Evolutionary conservation across 768 basidiomycete genomes (phyloP), one percentile per base, ranked within the genome.

Genomic region (Lactarius pseudohatsudake): DNA sequence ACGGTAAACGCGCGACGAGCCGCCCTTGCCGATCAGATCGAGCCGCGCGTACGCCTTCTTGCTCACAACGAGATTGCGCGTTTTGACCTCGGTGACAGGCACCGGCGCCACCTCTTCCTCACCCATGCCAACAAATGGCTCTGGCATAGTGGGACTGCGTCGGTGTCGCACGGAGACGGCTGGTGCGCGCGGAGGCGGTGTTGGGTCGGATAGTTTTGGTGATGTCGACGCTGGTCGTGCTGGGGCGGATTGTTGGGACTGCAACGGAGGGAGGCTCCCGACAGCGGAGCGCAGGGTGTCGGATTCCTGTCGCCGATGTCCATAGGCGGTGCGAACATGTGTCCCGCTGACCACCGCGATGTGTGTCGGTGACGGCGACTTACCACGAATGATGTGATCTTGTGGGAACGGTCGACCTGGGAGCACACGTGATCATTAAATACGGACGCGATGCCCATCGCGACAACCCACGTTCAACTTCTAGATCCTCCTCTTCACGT

Each of bases 1-100:
- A 28, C 94, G 90, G 76, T 89, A 99, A 47, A 99, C 96, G 57
- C 92, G 90, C n/a, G 95, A 97, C 10, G 94, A 90, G 0, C 96
- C 96, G 53, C 96, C 96, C 73, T 89, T 92, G 47, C 96, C 96
- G 62, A 98, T 88, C 78, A 92, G 81, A 74, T 94, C 92, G 2
- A 98, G 82, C 2, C 93, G 87, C 34, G 88, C 88, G 69, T 98
- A 98, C 0, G 83, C 76, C 72, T 86, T 90, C 75, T 87, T 91
- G 80, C 96, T 96, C 36, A 73, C 71, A 4, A 67, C 56, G 54
- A 71, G 62, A 53, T 69, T 69, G 40, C 70, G 70, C 22, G 68
- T 66, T 32, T 50, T 66, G 15, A 65, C 67, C 38, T 69, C 65
- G 30, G 61, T 15, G 30, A 68, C 61, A 13, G 66, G 62, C 13